These are phyloP conservation scores for Thozetella sp. DNA, from an alignment of 495 filamentous ascomycete species.

Conservation along the genomic window DNA sequence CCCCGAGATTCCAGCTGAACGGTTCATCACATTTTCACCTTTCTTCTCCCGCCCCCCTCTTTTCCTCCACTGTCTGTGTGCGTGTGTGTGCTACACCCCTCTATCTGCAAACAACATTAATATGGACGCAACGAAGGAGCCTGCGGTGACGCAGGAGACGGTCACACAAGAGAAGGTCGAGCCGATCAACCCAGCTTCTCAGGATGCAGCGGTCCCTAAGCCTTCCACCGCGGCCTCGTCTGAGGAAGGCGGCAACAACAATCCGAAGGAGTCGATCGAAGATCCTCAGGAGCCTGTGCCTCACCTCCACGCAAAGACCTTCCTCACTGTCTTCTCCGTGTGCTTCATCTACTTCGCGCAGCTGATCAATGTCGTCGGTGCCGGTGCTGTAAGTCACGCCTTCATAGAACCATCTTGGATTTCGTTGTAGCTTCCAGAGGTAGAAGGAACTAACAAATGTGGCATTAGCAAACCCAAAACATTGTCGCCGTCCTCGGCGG, in stretches of 20 bases:
- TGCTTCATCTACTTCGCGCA: slow-evolving; percentile 32
- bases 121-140: background rate
- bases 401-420: background rate
- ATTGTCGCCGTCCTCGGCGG: slow-evolving; percentile 22
- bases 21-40: no score
- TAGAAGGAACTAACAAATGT: background rate
- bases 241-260: background rate
- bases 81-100: no score
- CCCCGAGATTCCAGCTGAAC: no score
- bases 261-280: background rate
- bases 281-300: slow-evolving; percentile 18
- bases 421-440: background rate
- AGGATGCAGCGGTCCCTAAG: background rate
- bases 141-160: background rate
- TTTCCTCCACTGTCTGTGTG: no score
- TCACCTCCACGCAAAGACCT: slow-evolving; percentile 31
- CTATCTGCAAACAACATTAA: no score
- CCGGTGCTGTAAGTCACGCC: slow-evolving; percentile 25
- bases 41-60: no score
- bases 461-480: slow-evolving; percentile 20
- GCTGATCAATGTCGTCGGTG: slow-evolving; percentile 27
- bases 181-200: background rate
- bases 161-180: background rate
- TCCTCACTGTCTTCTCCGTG: slow-evolving; percentile 27
- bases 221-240: background rate